These are phyloP conservation scores for Cadophora malorum DNA, from an alignment of 2,329 filamentous ascomycete genomes.

Conservation along the genomic window DNA sequence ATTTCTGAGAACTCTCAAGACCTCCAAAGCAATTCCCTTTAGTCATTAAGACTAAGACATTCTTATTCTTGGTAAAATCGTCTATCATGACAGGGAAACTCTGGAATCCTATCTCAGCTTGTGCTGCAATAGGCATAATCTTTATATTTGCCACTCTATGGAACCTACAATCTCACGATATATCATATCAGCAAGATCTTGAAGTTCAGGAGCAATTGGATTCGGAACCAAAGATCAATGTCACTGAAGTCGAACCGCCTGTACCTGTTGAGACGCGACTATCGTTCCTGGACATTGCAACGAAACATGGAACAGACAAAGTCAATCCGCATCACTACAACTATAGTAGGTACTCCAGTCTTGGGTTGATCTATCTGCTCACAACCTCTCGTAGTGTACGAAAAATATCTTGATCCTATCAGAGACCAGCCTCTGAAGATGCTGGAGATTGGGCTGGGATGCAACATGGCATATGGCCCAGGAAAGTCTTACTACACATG, in stretches of 20 bases:
- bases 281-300: conserved; percentile 47
- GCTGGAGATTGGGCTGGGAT: conserved; percentile 52
- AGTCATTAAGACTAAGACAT: no score
- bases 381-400: conserved; percentile 43
- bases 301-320: conserved; percentile 49
- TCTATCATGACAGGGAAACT: background rate
- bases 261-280: conserved; percentile 14
- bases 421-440: conserved; percentile 48
- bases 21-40: background rate
- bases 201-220: background rate
- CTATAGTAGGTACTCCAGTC: conserved; percentile 31
- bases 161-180: background rate
- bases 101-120: background rate
- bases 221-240: background rate
- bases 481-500: conserved; percentile 51
- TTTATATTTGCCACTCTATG: background rate
- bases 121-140: background rate
- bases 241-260: background rate
- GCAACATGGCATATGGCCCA: conserved; percentile 49
- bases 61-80: no score
- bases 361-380: background rate
- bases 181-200: background rate
- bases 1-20: background rate
- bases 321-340: conserved; percentile 50
- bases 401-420: conserved; percentile 47